phyloP scores from a whole-genome alignment of 306 rosid species.

The Echinosophora koreensis region DNA sequence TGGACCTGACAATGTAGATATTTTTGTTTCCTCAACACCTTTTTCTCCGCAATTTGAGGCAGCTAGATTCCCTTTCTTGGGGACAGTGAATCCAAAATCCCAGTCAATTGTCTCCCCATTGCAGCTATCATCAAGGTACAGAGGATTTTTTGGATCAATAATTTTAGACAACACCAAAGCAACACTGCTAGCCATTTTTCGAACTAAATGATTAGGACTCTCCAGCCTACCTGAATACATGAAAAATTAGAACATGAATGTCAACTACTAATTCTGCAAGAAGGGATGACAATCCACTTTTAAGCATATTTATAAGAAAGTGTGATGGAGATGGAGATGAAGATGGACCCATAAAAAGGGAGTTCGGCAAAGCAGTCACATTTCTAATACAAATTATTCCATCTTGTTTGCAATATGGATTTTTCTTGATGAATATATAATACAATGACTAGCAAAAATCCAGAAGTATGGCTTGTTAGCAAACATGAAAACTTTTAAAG shows the following conservation, averaged over 20 bases:
- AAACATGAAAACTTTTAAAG: slow-evolving; percentile 8
- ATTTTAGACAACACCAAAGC: slow-evolving; percentile 90
- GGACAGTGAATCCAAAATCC: slow-evolving; percentile 71
- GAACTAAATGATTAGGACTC: slow-evolving; percentile 77
- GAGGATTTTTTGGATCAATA: slow-evolving; percentile 92
- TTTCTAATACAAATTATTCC: slow-evolving; percentile 16
- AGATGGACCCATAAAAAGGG: slow-evolving; percentile 8
- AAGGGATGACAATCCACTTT: slow-evolving; percentile 13
- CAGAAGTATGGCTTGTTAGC: slow-evolving; percentile 10
- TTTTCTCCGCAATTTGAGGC: slow-evolving; percentile 48
- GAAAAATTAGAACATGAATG: slow-evolving; percentile 41
- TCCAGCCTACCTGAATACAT: slow-evolving; percentile 90
- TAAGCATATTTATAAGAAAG: slow-evolving; percentile 41
- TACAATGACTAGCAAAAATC: neutral
- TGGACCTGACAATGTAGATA: slow-evolving; percentile 47
- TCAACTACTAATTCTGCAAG: slow-evolving; percentile 42
- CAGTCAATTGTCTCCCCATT: slow-evolving; percentile 75
- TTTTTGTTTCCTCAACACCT: slow-evolving; percentile 43
- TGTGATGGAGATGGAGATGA: slow-evolving; percentile 16
- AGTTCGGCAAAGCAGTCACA: slow-evolving; percentile 33
- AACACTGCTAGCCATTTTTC: slow-evolving; percentile 88
- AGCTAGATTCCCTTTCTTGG: slow-evolving; percentile 53
- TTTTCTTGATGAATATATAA: slow-evolving; percentile 15
- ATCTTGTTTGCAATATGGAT: slow-evolving; percentile 3
- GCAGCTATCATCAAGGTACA: slow-evolving; percentile 90